phyloP scores from a whole-genome alignment of 2,329 filamentous ascomycete species.

The Myriangium duriaei region DNA sequence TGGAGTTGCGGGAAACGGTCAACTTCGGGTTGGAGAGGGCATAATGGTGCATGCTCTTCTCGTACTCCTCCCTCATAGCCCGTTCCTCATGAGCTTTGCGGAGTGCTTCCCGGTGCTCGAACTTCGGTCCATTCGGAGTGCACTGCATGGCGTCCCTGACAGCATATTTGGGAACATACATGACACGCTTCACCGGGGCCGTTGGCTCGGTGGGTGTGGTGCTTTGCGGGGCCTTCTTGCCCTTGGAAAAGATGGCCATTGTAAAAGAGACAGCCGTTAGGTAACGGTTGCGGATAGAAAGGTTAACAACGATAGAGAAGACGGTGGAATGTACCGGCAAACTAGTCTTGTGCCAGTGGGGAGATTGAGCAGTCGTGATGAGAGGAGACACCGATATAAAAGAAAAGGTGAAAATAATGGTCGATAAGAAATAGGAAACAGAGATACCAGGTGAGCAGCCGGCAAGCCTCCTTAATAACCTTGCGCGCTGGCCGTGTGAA shows the following conservation, averaged over 20 bases:
- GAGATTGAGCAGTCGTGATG: background rate
- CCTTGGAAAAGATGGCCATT: constrained; percentile 23
- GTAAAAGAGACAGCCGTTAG: background rate
- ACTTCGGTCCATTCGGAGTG: constrained; percentile 5
- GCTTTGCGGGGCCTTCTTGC: constrained; percentile 16
- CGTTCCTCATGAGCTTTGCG: constrained; percentile 8
- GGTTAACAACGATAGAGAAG: background rate
- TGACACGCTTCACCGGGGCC: constrained; percentile 16
- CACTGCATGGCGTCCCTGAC: constrained; percentile 17
- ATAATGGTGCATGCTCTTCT: constrained; percentile 2
- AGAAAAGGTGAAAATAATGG: background rate
- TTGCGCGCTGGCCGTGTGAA: background rate
- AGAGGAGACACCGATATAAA: background rate
- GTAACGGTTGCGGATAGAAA: background rate
- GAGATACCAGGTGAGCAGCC: background rate
- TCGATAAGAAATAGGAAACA: background rate
- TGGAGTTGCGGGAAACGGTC: constrained; percentile 7
- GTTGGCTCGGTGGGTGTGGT: constrained; percentile 10
- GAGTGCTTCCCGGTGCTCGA: constrained; percentile 7
- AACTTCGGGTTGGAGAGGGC: constrained; percentile 7
- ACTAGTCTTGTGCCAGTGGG: background rate
- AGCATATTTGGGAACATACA: constrained; percentile 19
- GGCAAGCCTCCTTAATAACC: too few relatives aligned
- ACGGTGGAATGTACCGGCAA: background rate
- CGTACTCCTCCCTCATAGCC: constrained; percentile 3